Evolutionary conservation across 345 rosid genomes (phyloP), one percentile per base, ranked within the genome.

Genomic region (Erucastrum elatum): DNA sequence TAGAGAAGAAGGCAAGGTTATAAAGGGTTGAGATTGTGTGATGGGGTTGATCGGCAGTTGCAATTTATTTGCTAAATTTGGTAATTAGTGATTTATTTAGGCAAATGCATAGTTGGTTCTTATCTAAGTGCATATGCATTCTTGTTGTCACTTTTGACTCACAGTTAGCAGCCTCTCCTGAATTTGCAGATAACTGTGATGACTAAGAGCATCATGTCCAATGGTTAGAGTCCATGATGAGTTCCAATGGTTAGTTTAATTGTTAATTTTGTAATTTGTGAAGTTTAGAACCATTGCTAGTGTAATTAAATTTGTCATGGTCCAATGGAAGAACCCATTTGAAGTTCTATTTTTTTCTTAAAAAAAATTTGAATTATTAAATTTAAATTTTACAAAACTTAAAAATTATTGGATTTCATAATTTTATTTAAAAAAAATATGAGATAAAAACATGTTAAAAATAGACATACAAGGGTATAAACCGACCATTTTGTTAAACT

Each of bases 401-500:
- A 29, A 2, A 29, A 0, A 29, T 29, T 29, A 29, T 29, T 29
- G 31, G 31, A 29, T 29, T 29, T 29, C 3, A 29, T 29, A 29
- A 29, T 21, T 21, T 21, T 21, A 29, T 2, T 29, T 29, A 2
- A 29, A 29, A 29, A 3, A 29, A 29, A 29, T 29, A 29, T 4
- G 31, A 29, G 4, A 29, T 29, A 29, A 29, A 29, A 29, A 29
- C 31, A 29, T 29, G 4, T 29, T 37, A 21, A 21, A 21, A 21
- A 21, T 21, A 21, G 21, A 21, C 21, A 21, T 21, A 21, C 21
- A 21, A 9, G 41, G 55, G 49, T 46, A 31, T 41, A 26, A 21
- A 68, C 93, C 81, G 75, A 95, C 99, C 85, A 85, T 68, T 89
- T 93, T 95, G 87, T 78, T 86, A 76, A 95, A 88, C 90, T 90